Base-by-base conservation (phyloP, 352 stramenopile genomes). In the Plasmopara viticola region DNA sequence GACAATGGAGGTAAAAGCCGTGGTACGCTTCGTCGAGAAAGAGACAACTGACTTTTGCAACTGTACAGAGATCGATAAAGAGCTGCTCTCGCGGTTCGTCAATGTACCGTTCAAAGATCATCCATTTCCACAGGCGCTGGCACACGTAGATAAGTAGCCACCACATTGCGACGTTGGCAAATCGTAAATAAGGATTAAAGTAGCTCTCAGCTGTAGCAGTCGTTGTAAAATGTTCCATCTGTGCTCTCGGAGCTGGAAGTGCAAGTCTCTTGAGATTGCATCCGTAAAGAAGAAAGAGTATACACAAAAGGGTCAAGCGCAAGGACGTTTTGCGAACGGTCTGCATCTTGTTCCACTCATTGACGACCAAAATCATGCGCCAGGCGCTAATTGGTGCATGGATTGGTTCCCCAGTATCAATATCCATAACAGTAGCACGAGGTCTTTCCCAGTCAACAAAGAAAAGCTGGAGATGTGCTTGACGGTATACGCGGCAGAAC, bases 381-480 rank as follows among this genome's bases (percentile, higher is more conserved):
- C 94, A 98, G 9, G 96, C 82, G 35, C 87, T 96, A 12, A 98
- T 69, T 20, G 79, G 69, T 1, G 70, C 79, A 14, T 68, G 68
- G 12, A 69, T 72, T 4, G 72, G 63, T 28, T 70, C 68, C 13
- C 46, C 53, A 9, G 63, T 70, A 45, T 90, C 79, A 34, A 70
- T 55, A 53, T 87, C 75, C 28, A 86, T 67, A 9, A 88, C 65
- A 41, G 69, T 84, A 13, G 82, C 65, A 1, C 76, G 73, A 37
- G 84, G 77, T 50, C 91, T 95, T 60, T 98, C 94, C 92, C 93
- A 98, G 59, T 98, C 93, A 25, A 98, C 64, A 47, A 98, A 94
- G 53, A 97, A 94, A 2, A 98, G 58, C 35, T 95, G 77, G 2
- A 78, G 54, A 15, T 79, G 68, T 9, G 78, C 85, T 68, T 98